Evolutionary conservation across 257 asterid genomes (phyloP), one percentile per base, ranked within the genome.

Genomic region (Anisodus tanguticus): DNA sequence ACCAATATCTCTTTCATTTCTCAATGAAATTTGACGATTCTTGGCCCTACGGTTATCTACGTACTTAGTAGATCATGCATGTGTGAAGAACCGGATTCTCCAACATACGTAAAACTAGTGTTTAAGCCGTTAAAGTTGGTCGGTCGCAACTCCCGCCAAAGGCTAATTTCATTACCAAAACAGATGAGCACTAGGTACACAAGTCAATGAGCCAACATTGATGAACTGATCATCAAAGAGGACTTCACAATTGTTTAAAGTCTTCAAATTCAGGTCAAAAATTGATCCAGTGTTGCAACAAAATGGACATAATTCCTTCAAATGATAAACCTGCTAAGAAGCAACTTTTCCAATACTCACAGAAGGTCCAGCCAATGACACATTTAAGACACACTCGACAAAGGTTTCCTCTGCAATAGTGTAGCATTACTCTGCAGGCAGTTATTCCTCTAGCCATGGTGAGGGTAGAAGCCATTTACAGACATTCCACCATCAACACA

Each of bases 401-500:
- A 51, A 51, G 17, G 2, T 51, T 76, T 51, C 47, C n/a, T 15
- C 11, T 49, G 63, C 60, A 76, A 51, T 26, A 13, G 8, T 26
- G 45, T 26, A 31, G 58, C 45, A 51, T 31, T 26, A 51, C 63
- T 54, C 64, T 51, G 53, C 1, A 0, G 4, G 63, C 47, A 51
- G 37, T 26, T 26, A 51, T 49, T 53, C 26, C 19, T 43, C 72
- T 84, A 87, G 66, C 45, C 85, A 55, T 69, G 86, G 63, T 51
- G 86, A 6, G 95, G 95, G 79, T 85, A 88, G 84, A 92, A 91
- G 19, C 96, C 96, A 82, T 91, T 91, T 55, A 92, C 87, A 45
- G 93, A 87, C 96, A 91, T 90, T 79, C 95, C 97, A 16, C 95
- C 97, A 83, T 93, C 95, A 13, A 90, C 91, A 43, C 91, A 89